Conservation (phyloP, 495 filamentous ascomycete genomes). For the Hypoxylon fuscum region DNA sequence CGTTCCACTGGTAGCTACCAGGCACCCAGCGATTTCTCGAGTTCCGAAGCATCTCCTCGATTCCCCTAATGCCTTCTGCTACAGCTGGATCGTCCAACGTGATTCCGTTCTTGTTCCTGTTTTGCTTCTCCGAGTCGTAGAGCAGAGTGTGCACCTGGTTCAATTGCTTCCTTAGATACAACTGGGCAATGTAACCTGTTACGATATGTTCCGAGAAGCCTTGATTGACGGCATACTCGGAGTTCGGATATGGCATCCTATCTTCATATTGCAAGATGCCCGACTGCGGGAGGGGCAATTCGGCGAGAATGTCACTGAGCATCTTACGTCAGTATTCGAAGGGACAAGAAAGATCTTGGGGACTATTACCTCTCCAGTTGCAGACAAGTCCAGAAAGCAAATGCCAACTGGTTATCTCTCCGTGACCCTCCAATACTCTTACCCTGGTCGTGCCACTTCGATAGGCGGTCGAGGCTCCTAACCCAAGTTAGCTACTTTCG, state of each 20-base stretch:
- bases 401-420: conserved; percentile 68
- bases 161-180: conserved; percentile 83
- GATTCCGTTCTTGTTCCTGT: conserved; percentile 46
- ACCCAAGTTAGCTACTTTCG: conserved; percentile 6
- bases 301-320: conserved; percentile 86
- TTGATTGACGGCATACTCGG: conserved; percentile 49
- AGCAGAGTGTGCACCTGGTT: conserved; percentile 84
- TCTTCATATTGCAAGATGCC: conserved; percentile 77
- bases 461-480: conserved; percentile 56
- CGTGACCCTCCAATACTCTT: conserved; percentile 43
- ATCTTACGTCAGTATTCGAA: conserved; percentile 12
- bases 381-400: conserved; percentile 93
- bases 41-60: conserved; percentile 45
- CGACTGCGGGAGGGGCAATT: conserved; percentile 83
- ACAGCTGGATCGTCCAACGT: conserved; percentile 33
- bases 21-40: conserved; percentile 49
- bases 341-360: not conserved
- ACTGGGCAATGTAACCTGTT: conserved; percentile 85
- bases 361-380: conserved; percentile 85
- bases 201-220: conserved; percentile 66
- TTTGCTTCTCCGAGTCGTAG: conserved; percentile 68
- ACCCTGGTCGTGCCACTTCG: conserved; percentile 44
- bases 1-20: conserved; percentile 67
- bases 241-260: conserved; percentile 70
- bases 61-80: conserved; percentile 40